These are phyloP conservation scores for Datura wrightii DNA, from an alignment of 257 asterid genomes.

Conservation along the genomic window DNA sequence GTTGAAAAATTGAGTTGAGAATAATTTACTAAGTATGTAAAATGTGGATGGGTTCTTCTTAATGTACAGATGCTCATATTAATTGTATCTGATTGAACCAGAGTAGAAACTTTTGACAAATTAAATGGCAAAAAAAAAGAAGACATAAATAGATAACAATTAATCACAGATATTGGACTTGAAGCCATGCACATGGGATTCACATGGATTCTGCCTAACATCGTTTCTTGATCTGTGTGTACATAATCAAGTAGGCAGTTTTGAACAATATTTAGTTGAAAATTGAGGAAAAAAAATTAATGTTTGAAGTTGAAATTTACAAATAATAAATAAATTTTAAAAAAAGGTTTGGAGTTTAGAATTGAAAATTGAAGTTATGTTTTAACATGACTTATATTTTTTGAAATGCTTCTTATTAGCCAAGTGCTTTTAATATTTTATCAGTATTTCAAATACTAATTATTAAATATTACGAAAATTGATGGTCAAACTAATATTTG, in stretches of 20 bases:
- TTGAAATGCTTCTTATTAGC: background rate
- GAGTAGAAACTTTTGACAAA: background rate
- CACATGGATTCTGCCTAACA: background rate
- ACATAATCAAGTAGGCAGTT: background rate
- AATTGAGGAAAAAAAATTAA: background rate
- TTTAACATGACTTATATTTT: background rate
- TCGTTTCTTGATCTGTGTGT: background rate
- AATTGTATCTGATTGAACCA: background rate
- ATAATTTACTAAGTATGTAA: too few relatives aligned
- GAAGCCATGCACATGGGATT: slow-evolving; percentile 17
- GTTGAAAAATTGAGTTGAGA: too few relatives aligned
- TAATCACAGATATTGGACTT: background rate
- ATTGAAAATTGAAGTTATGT: background rate
- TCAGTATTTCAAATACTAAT: background rate
- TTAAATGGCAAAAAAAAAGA: background rate
- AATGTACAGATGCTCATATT: background rate
- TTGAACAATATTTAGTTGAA: background rate
- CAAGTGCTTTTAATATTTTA: background rate
- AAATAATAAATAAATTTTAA: background rate
- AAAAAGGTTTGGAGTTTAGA: background rate
- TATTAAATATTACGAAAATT: background rate
- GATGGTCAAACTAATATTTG: background rate
- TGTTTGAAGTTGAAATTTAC: background rate
- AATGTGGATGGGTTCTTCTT: too few relatives aligned
- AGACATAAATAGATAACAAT: background rate